Base-by-base conservation (phyloP, 495 filamentous ascomycete genomes). In the Penicillium ucsense region DNA sequence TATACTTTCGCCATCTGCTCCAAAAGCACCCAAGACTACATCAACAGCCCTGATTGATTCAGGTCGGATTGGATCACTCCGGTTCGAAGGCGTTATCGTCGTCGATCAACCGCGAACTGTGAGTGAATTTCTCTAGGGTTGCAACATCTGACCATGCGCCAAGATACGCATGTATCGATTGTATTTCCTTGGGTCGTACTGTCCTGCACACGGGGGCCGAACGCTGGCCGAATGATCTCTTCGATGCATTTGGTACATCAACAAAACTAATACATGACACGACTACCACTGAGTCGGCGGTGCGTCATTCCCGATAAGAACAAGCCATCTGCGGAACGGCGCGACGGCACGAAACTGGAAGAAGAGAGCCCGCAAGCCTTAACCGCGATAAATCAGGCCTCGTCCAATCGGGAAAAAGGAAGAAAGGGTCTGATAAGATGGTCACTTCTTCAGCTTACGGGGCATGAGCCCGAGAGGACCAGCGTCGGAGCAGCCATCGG, bases 121-220 rank as follows among this genome's bases (percentile, higher is more conserved):
- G 41, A 38, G 47, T 60, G 47, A 52, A 47, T 48, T 9, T 53
- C 42, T 48, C 20, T 54, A 38, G 44, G 37, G 37, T 57, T 58
- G 57, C 55, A 60, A 60, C 57, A 57, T 60, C 36, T 47, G 49
- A 41, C 39, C 35, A 35, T 43, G n/a, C 42, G 57, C 57, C 57
- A 60, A 60, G 57, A 29, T 38, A n/a, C 1, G 20, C 20, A 33
- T 38, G 8, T 31, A 42, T 38, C 35, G 12, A 12, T 45, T 48
- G 49, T 38, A 47, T 32, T 38, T 42, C 31, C 40, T 53, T 45
- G 32, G 48, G 57, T 57, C 48, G 57, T 51, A 60, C 57, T 47
- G 46, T 47, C 30, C 33, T 30, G 32, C 43, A 34, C 6, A 47
- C 37, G 35, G 11, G 28, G 35, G 20, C 35, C 41, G 28, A 39